Evolutionary conservation across 495 filamentous ascomycete genomes (phyloP).

Genomic region (Penicillium canescens): DNA sequence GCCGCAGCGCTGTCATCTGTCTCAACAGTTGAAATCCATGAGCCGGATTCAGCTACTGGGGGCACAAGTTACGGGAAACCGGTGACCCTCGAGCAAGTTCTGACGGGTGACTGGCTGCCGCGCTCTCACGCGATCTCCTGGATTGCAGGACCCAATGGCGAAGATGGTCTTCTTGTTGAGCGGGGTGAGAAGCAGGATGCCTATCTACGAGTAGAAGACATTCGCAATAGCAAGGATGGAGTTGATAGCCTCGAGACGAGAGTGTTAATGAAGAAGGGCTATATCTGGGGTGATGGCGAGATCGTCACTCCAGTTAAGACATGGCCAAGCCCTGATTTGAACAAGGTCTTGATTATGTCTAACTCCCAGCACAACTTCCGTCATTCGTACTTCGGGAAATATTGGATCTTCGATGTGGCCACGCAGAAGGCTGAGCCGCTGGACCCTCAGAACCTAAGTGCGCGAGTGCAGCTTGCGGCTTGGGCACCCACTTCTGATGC

Average conservation of each 20-base stretch:
- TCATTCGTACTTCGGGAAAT: constrained; percentile 79
- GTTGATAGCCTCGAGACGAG: constrained; percentile 46
- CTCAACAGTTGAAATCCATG: constrained; percentile 22
- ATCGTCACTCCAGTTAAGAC: constrained; percentile 54
- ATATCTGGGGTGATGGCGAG: constrained; percentile 57
- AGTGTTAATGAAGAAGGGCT: constrained; percentile 71
- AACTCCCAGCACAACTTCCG: constrained; percentile 76
- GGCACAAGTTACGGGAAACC: constrained; percentile 69
- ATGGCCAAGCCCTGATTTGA: constrained; percentile 80
- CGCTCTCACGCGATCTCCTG: constrained; percentile 74
- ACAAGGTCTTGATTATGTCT: constrained; percentile 79
- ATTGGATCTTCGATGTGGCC: constrained; percentile 93
- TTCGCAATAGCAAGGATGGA: constrained; percentile 57
- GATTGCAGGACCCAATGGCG: constrained; percentile 81
- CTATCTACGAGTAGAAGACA: constrained; percentile 85
- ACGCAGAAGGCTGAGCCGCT: constrained; percentile 77
- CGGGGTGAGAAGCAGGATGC: constrained; percentile 56
- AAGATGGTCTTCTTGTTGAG: constrained; percentile 84
- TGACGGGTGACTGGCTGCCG: constrained; percentile 70
- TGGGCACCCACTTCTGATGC: constrained; percentile 91
- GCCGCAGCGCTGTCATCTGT: constrained; percentile 20
- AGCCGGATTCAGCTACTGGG: constrained; percentile 67
- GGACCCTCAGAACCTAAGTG: constrained; percentile 66
- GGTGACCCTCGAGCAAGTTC: constrained; percentile 78
- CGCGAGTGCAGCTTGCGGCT: constrained; percentile 75